Conservation (phyloP, 495 filamentous ascomycete genomes). For the Glutinoglossum americanum region DNA sequence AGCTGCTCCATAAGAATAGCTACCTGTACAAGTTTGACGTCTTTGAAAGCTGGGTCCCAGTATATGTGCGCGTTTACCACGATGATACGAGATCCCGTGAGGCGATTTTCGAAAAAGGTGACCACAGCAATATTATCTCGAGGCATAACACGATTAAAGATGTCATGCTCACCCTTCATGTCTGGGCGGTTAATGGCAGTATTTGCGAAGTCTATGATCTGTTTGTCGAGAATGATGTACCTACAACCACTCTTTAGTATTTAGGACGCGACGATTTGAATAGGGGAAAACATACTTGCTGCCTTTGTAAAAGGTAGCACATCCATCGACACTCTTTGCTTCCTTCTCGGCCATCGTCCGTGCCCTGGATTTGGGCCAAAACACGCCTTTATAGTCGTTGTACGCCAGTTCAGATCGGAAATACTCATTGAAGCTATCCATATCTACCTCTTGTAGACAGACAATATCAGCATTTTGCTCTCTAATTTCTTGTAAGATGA, state of each 20-base stretch:
- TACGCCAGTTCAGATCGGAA: constrained; percentile 66
- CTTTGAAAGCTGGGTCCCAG: constrained; percentile 76
- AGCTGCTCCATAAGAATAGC: constrained; percentile 86
- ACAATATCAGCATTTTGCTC: constrained; percentile 71
- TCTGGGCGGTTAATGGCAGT: constrained; percentile 81
- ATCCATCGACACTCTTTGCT: constrained; percentile 73
- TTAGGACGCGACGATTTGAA: not conserved
- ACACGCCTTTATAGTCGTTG: constrained; percentile 78
- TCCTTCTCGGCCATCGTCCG: constrained; percentile 83
- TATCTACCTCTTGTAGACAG: constrained; percentile 81
- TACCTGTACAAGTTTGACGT: constrained; percentile 88
- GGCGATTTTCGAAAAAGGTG: constrained; percentile 73
- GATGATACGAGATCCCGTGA: constrained; percentile 71
- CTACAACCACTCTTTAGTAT: constrained; percentile 6
- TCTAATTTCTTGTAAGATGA: constrained; percentile 60
- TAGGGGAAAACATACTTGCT: constrained; percentile 29
- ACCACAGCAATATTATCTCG: constrained; percentile 88
- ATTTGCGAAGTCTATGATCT: constrained; percentile 76
- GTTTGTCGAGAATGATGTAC: constrained; percentile 81
- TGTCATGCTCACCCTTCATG: constrained; percentile 86
- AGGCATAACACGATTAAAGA: constrained; percentile 95
- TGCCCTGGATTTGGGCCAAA: constrained; percentile 66
- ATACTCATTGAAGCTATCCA: constrained; percentile 72
- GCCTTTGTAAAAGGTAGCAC: constrained; percentile 86
- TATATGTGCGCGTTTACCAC: constrained; percentile 83